Evolutionary conservation across 2,329 filamentous ascomycete genomes (phyloP), one percentile per base, ranked within the genome.

Genomic region (Ophiostoma montium): DNA sequence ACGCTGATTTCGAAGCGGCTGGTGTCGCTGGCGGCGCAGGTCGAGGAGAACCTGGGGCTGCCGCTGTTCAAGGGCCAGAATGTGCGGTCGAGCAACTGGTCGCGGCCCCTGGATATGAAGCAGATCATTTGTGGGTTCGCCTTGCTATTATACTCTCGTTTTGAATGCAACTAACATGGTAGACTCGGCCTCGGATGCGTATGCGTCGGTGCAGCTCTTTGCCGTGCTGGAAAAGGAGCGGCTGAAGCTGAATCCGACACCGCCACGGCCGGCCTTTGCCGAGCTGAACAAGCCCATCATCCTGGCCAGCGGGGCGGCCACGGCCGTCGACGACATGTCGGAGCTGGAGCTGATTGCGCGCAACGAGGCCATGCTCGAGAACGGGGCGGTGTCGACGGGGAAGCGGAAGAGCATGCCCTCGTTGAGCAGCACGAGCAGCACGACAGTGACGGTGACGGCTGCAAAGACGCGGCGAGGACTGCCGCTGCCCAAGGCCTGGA

Each of bases 181-280:
- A 85, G 81, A 89, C 63, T 80, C 86, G 10, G 87, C 86, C 12
- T 81, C 85, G 1, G 87, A 94, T 62, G 83, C 86, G 0, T 95
- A 95, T 60, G 87, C 84, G 52, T 77, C 80, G 39, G 65, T 84
- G 11, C 82, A 86, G 50, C 67, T 95, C 1, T 94, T 78, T 58
- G 70, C 86, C 52, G 71, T 74, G 1, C 67, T 95, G 41, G 82
- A 95, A 50, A 66, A 75, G 46, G 76, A 83, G 57, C 73, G 89
- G 15, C 70, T 76, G 56, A 67, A 69, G 7, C 68, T 95, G 53
- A 64, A 76, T 12, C 87, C 87, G 1, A 72, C 67, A 2, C 89
- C 89, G 5, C 83, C 84, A 3, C 69, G 76, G 7, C 87, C 88
- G 1, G 70, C 74, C 15, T 73, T 78, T 56, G 80, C 76, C 3